Evolutionary conservation across 2,329 filamentous ascomycete species (phyloP).

Genomic region (Ceratocystis lukuohia): DNA sequence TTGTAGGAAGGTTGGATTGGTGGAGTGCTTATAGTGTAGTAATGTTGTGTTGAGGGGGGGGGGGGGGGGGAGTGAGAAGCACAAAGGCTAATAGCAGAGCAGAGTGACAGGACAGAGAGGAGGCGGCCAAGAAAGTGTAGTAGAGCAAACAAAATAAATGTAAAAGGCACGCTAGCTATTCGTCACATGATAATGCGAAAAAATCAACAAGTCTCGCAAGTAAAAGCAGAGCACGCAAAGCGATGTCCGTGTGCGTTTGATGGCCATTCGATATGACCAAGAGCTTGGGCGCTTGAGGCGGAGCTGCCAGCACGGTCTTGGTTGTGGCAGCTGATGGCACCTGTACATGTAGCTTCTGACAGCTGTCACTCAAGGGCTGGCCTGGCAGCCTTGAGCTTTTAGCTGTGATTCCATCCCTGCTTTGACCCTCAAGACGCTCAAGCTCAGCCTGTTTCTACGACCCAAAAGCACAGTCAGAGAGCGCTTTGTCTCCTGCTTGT

Average conservation of each 20-base stretch:
- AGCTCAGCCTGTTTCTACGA: conserved; percentile 7
- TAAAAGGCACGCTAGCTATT: not conserved
- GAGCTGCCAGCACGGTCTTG: not conserved
- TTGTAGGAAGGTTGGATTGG: no score
- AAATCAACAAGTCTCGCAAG: not conserved
- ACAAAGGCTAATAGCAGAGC: not conserved
- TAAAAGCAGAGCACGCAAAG: not conserved
- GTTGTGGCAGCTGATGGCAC: not conserved
- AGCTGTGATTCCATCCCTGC: conserved; percentile 9
- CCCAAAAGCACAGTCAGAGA: conserved; percentile 4
- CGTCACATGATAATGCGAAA: conserved; percentile 14
- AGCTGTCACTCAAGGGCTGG: not conserved
- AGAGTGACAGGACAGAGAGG: not conserved
- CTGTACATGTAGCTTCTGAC: not conserved
- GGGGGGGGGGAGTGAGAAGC: not conserved
- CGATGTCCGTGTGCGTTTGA: not conserved
- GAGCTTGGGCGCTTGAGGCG: not conserved
- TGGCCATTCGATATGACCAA: not conserved
- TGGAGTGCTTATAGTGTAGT: no score
- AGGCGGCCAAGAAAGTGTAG: no score
- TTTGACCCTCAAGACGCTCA: not conserved
- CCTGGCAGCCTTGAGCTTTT: not conserved
- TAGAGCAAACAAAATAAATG: not conserved
- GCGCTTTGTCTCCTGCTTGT: not conserved
- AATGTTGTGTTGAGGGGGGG: no score